Conservation (phyloP, 2,329 filamentous ascomycete genomes). For the Magnaporthiopsis rhizophila region DNA sequence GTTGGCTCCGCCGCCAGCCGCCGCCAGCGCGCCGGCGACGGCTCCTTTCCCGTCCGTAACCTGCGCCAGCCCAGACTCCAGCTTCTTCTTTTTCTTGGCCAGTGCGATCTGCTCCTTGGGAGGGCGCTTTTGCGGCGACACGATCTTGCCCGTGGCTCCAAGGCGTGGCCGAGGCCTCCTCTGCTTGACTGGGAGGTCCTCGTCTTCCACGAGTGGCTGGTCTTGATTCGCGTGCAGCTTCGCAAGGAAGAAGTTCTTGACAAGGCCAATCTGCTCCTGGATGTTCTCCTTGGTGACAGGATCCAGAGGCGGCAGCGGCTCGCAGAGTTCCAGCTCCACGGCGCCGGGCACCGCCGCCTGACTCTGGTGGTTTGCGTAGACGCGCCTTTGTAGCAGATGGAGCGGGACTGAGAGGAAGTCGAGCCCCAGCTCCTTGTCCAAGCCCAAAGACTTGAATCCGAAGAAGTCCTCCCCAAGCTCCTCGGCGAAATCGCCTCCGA, state of each 20-base stretch:
- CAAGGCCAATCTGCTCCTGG: constrained; percentile 72
- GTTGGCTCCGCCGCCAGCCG: constrained; percentile 24
- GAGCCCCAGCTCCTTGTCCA: constrained; percentile 84
- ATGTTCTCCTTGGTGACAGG: constrained; percentile 74
- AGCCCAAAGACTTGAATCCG: constrained; percentile 88
- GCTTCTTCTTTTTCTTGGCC: constrained; percentile 82
- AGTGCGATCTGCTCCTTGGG: constrained; percentile 75
- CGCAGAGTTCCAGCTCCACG: constrained; percentile 54
- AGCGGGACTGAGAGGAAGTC: constrained; percentile 85
- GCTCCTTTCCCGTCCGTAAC: constrained; percentile 36
- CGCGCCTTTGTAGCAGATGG: constrained; percentile 85
- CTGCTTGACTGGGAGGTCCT: constrained; percentile 90
- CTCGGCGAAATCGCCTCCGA: constrained; percentile 88
- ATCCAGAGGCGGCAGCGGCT: constrained; percentile 60
- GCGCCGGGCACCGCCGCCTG: constrained; percentile 58
- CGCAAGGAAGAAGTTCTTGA: constrained; percentile 84
- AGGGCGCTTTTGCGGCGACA: constrained; percentile 73
- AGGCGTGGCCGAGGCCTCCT: constrained; percentile 61
- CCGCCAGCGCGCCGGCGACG: constrained; percentile 16
- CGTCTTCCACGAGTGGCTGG: constrained; percentile 81
- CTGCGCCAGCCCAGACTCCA: constrained; percentile 43
- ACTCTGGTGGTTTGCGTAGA: constrained; percentile 76
- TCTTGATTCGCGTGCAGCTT: constrained; percentile 81
- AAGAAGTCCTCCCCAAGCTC: constrained; percentile 99
- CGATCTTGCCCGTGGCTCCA: constrained; percentile 74